These are phyloP conservation scores for Buddleja alternifolia DNA, from an alignment of 257 asterid species.

Conservation along the genomic window DNA sequence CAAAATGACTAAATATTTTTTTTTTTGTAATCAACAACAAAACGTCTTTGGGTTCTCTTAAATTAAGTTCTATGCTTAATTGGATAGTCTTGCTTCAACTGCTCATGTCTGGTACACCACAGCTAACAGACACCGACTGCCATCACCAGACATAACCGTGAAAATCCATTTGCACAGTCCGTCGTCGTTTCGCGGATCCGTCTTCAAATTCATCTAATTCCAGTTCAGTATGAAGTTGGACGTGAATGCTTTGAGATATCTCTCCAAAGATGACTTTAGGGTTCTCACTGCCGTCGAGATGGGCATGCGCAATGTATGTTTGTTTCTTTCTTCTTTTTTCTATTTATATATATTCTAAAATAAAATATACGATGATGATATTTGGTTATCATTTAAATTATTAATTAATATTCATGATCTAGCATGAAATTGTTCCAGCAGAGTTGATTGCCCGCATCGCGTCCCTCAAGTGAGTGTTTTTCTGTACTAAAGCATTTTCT, in stretches of 20 bases:
- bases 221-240: conserved; percentile 98
- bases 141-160: too few species aligned
- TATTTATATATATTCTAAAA: background rate
- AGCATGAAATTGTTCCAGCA: conserved; percentile 94
- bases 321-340: background rate
- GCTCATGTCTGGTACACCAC: too few species aligned
- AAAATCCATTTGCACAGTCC: too few species aligned
- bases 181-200: too few species aligned
- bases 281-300: conserved; percentile 94
- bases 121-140: too few species aligned
- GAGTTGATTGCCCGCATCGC: conserved; percentile 86
- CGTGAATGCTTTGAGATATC: conserved; percentile 77
- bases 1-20: too few species aligned
- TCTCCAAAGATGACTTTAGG: conserved; percentile 91
- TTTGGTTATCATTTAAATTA: background rate
- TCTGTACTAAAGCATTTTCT: background rate
- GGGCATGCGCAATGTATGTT: conserved; percentile 91
- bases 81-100: too few species aligned
- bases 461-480: conserved; percentile 61
- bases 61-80: too few species aligned
- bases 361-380: background rate
- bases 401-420: conserved; percentile 17
- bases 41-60: too few species aligned
- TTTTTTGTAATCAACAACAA: too few species aligned
- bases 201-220: too few species aligned